Conservation (phyloP, 2,329 filamentous ascomycete genomes). For the Metarhizium robertsii region DNA sequence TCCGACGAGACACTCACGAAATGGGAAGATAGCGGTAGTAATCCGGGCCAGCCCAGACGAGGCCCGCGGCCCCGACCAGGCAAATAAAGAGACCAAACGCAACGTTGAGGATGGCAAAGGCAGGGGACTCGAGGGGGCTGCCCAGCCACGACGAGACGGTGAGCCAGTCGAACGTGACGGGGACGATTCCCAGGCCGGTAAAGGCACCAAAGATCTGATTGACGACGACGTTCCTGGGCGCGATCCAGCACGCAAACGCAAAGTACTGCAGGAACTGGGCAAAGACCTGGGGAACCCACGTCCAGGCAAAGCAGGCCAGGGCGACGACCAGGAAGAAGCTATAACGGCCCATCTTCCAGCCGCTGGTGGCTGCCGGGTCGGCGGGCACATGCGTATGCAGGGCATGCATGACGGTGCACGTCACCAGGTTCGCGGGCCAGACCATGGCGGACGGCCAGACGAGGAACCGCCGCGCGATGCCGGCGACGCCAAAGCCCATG, state of each 20-base stretch:
- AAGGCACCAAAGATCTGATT: slow-evolving; percentile 58
- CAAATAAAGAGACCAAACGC: slow-evolving; percentile 42
- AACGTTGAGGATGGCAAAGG: slow-evolving; percentile 51
- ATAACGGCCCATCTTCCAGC: slow-evolving; percentile 51
- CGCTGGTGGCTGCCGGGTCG: slow-evolving; percentile 40
- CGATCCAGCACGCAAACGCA: slow-evolving; percentile 53
- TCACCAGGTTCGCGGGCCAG: slow-evolving; percentile 50
- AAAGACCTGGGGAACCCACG: slow-evolving; percentile 50
- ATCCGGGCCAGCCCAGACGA: slow-evolving; percentile 42
- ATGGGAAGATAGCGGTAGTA: slow-evolving; percentile 48
- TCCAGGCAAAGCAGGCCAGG: slow-evolving; percentile 41
- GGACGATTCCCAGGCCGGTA: slow-evolving; percentile 51
- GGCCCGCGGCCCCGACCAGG: slow-evolving; percentile 38
- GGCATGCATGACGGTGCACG: slow-evolving; percentile 52
- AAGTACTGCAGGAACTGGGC: slow-evolving; percentile 50
- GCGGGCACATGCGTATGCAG: slow-evolving; percentile 51
- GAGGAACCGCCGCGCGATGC: slow-evolving; percentile 37
- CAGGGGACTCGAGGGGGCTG: slow-evolving; percentile 50
- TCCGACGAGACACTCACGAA: neutral
- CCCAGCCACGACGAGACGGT: slow-evolving; percentile 46
- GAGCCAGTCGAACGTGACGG: slow-evolving; percentile 59
- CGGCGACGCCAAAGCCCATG: slow-evolving; percentile 46
- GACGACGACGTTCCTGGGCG: slow-evolving; percentile 48
- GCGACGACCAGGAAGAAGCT: slow-evolving; percentile 46
- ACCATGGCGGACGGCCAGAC: slow-evolving; percentile 42